Evolutionary conservation across 345 rosid genomes (phyloP), one percentile per base, ranked within the genome.

Genomic region (Stellera chamaejasme): DNA sequence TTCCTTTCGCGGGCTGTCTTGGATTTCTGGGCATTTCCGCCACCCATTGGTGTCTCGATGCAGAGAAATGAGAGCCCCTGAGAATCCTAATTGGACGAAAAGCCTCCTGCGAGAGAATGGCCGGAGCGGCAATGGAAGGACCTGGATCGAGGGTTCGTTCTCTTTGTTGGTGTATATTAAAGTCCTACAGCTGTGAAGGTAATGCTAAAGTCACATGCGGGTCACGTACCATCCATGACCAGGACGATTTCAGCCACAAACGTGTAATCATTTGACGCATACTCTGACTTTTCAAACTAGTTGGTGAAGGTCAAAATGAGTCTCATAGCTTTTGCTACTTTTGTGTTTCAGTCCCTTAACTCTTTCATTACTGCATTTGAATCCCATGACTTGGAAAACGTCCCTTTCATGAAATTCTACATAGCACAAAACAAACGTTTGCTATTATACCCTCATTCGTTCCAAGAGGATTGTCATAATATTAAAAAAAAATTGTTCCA

Each of bases 1-100:
- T 79, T 67, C 69, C 39, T 75, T 68, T 75, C 75, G 11, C 84
- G 81, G 3, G 84, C 81, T 76, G 66, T 79, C 75, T 71, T 79
- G 55, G 84, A 36, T 32, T 79, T 79, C 54, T 79, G 82, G 52
- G 46, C 82, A 68, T 78, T 78, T 64, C 82, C 82, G 9, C 79
- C 79, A 55, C 82, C 82, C 79, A 75, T 78, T 19, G 51, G 50
- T 50, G 58, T 10, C 28, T n/a, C 12, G 47, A 60, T 56, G 44
- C 36, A 11, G 47, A 25, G 61, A 44, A 41, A 28, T 28, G 52
- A 13, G 53, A 45, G 25, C 9, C 13, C 36, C 11, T 10, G 13
- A 14, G 43, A 64, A 64, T 50, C 57, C 68, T 50, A 49, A 50
- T 43, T 50, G 13, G 45, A 14, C 15, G 2, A 23, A 26, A 43